phyloP scores from a whole-genome alignment of 495 filamentous ascomycete species.

The Penicillium paxilli region DNA sequence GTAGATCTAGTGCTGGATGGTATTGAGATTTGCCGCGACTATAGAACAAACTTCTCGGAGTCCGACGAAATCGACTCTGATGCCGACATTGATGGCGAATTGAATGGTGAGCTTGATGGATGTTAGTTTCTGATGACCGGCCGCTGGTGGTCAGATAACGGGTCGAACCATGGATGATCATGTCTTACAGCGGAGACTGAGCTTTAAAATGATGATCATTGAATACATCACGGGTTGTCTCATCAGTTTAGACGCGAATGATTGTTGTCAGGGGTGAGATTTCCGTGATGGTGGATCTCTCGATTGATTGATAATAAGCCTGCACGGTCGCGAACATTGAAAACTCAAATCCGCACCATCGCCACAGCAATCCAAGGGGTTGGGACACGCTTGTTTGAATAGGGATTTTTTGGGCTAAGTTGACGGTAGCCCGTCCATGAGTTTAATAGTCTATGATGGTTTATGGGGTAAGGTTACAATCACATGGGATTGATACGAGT shows the following conservation, averaged over 20 bases:
- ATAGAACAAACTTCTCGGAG: background rate
- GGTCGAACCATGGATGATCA: background rate
- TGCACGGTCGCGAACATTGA: background rate
- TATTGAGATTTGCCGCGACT: background rate
- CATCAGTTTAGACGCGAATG: background rate
- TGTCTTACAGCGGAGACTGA: background rate
- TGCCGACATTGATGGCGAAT: background rate
- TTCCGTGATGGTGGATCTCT: background rate
- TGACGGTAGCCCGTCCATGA: too few relatives aligned
- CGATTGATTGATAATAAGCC: background rate
- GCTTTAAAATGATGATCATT: background rate
- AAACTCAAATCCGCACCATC: background rate
- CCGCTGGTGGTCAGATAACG: background rate
- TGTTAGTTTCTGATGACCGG: background rate
- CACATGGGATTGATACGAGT: background rate
- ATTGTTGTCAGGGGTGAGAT: background rate
- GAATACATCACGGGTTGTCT: background rate
- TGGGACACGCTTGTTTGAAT: background rate
- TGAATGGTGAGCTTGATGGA: background rate
- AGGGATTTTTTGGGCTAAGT: background rate
- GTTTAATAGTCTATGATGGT: background rate
- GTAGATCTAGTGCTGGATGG: background rate
- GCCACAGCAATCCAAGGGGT: background rate
- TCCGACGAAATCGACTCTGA: background rate
- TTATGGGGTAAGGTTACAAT: background rate